Evolutionary conservation across 2,329 filamentous ascomycete species (phyloP), one percentile per base, ranked within the genome.

Genomic region (Colletotrichum lentis): DNA sequence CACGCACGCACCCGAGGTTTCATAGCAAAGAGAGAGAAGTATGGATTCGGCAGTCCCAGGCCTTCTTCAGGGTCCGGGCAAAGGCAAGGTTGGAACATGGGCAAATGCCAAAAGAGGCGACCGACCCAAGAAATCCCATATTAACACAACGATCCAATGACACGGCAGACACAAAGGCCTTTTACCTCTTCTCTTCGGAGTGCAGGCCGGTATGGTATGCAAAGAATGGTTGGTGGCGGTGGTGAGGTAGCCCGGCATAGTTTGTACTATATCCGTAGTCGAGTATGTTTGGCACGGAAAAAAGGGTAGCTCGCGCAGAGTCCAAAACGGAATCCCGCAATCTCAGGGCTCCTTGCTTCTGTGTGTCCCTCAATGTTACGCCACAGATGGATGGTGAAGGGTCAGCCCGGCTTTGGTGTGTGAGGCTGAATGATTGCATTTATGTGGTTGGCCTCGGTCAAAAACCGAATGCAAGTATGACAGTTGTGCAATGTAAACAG

Each of bases 391-490:
- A 52, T 20, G 35, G 22, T 22, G 43, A 49, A 61, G 55, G 50
- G 55, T n/a, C 35, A 46, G 66, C 58, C 61, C 52, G 53, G 50
- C 37, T 64, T 27, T 58, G 37, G 62, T 49, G 62, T 3, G 31
- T 67, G n/a, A 55, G 62, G 62, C 65, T 49, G 54, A 31, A 54
- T 49, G 54, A 68, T 58, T 41, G 27, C 41, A 47, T 46, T 22
- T 22, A 65, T 56, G 62, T 62, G 47, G 37, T 43, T 41, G 22
- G 52, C 16, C 54, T 69, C 66, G 66, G 66, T 65, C 66, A 66
- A 61, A 24, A 37, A 46, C 66, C 66, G 66, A 69, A 58, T 53
- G 27, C 46, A 46, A 52, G 31, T 57, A 39, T 63, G 64, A 52
- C 58, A 39, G n/a, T n/a, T n/a, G n/a, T n/a, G n/a, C n/a, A n/a